A percentile compares a stretch with the other conserved stretches of the same genome.
Conservation (phyloP, 495 filamentous ascomycete genomes). For the Xylaria flabelliformis region DNA sequence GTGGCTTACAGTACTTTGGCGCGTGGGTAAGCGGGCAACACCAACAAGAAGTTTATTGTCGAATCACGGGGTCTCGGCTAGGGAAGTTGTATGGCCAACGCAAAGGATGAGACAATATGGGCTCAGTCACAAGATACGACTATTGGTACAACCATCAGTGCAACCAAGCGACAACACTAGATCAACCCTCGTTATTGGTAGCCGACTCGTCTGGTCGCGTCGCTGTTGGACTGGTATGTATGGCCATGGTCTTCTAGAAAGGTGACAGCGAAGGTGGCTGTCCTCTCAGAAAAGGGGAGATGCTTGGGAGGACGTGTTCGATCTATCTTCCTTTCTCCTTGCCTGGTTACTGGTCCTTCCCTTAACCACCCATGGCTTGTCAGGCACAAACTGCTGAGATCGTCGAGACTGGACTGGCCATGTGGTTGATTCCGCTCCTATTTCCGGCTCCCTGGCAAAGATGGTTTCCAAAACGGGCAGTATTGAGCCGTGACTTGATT, state of each 20-base stretch:
- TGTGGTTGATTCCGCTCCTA: constrained; percentile 2
- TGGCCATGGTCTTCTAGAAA: background rate
- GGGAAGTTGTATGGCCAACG: background rate
- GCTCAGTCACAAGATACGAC: constrained; percentile 3
- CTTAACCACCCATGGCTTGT: background rate
- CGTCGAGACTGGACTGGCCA: background rate
- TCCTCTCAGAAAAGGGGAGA: constrained; percentile 1
- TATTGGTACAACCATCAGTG: background rate
- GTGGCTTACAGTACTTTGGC: background rate
- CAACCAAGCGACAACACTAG: background rate
- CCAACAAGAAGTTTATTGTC: constrained; percentile 1
- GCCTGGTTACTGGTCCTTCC: background rate
- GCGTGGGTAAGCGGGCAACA: constrained; percentile 12
- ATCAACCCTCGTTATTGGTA: background rate
- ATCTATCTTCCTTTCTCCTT: background rate
- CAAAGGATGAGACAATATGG: constrained; percentile 20
- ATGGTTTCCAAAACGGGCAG: constrained; percentile 5
- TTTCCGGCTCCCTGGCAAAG: background rate
- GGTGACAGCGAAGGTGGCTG: background rate
- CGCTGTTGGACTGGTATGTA: background rate
- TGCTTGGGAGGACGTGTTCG: constrained; percentile 9
- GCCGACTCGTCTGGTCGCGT: constrained; percentile 16
- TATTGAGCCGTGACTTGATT: background rate
- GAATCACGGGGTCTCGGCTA: background rate
- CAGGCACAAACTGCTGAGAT: constrained; percentile 21